phyloP scores from a whole-genome alignment of 345 rosid genomes.

The Reutealis trisperma region DNA sequence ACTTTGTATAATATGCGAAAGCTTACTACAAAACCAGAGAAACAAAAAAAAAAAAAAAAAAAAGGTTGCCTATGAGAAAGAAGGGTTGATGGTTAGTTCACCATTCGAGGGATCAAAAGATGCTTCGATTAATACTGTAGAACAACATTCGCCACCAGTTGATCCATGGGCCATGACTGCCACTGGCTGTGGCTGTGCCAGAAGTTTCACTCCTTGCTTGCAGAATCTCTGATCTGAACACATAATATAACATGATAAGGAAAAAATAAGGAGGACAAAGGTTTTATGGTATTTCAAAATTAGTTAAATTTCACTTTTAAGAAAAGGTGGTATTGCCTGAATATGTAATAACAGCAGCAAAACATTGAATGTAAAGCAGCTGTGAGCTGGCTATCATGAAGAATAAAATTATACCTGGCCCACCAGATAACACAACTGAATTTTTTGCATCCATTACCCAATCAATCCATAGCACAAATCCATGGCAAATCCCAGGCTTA shows the following conservation, averaged over 20 bases:
- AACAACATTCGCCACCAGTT: constrained; percentile 23
- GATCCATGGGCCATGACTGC: constrained; percentile 36
- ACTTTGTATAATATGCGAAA: no score
- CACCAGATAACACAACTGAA: constrained; percentile 54
- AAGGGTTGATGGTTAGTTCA: constrained; percentile 53
- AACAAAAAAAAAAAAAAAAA: no score
- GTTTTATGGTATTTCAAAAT: no score
- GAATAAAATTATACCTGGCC: constrained; percentile 58
- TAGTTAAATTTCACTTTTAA: no score
- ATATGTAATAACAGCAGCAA: not conserved
- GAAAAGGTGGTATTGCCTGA: not conserved
- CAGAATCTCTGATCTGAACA: constrained; percentile 60
- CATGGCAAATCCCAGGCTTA: constrained; percentile 71
- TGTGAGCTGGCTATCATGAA: no score
- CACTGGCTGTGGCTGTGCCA: constrained; percentile 58
- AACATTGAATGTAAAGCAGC: not conserved
- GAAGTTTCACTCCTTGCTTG: constrained; percentile 96
- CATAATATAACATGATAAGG: constrained; percentile 10
- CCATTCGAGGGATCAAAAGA: constrained; percentile 64
- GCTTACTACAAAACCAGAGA: no score
- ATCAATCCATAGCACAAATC: constrained; percentile 87
- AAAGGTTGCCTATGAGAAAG: not conserved
- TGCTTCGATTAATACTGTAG: constrained; percentile 53
- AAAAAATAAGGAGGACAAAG: no score
- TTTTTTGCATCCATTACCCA: constrained; percentile 78